Evolutionary conservation across 2,329 filamentous ascomycete genomes (phyloP), one percentile per base, ranked within the genome.

Genomic region (Dothideomycetidae sp.): DNA sequence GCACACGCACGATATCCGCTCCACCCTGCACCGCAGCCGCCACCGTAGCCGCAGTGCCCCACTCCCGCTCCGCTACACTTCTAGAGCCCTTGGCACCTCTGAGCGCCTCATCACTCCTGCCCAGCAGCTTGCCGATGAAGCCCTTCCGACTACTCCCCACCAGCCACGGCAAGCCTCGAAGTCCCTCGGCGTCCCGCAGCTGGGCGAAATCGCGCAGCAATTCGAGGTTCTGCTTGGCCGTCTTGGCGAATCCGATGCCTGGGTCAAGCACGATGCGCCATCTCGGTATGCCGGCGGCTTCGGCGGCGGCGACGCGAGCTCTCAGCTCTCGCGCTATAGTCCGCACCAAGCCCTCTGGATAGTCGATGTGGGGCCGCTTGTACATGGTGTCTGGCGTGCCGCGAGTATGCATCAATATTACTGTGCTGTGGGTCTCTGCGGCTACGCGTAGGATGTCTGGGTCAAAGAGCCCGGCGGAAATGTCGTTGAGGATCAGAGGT

Each of bases 221-320:
- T 48, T 84, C 75, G 2, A 94, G 62, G 56, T 94, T 94, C 55
- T 94, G 84, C 29, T 70, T 66, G 37, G 69, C 66, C 1, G 73
- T 77, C 63, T 98, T 98, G 39, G 90, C 85, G 54, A 98, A 98
- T 0, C 90, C 90, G 19, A 98, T 72, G 0, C 90, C 90, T 0
- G 90, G 90, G 54, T 98, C 90, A 2, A 96, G 73, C 21, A 96
- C 76, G 46, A 98, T 92, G 46, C 88, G 81, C 90, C 90, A 98
- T 33, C 86, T 77, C 3, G 82, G 71, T 30, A 98, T 72, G 1
- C 90, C 90, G 0, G 84, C 85, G 10, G 64, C 68, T 56, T 92
- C 62, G n/a, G 90, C 90, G 2, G 73, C 81, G 0, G 63, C 62
- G 4, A 96, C 70, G 11, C 86, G 78, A 5, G 61, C 66, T 2